phyloP scores from a whole-genome alignment of 2,329 filamentous ascomycete genomes.

The Chrysosporium queenslandicum region DNA sequence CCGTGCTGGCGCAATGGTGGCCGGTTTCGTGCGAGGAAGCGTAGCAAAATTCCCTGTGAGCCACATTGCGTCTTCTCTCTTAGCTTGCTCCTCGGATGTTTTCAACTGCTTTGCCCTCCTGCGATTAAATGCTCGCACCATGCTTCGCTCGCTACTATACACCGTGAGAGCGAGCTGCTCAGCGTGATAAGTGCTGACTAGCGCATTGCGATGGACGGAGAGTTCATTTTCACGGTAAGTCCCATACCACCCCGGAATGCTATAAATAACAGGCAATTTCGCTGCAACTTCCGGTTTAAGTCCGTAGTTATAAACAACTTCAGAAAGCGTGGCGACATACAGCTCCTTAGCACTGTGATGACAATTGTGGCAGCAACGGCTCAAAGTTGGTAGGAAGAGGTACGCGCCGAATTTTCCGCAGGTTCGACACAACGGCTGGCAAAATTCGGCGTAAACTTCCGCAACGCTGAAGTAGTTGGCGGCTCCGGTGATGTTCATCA shows the following conservation, averaged over 20 bases:
- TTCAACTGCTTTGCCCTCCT: background rate
- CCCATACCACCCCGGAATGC: background rate
- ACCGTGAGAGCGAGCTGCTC: background rate
- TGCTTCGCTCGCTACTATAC: background rate
- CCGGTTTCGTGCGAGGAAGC: background rate
- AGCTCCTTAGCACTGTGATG: background rate
- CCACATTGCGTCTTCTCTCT: background rate
- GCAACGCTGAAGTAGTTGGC: background rate
- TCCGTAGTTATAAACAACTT: background rate
- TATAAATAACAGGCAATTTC: background rate
- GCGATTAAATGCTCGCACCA: background rate
- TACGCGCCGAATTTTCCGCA: background rate
- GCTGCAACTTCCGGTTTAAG: background rate
- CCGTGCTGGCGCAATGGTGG: background rate
- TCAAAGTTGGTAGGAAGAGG: background rate
- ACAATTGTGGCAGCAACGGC: constrained; percentile 2
- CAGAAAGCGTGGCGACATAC: background rate
- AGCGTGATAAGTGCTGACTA: background rate
- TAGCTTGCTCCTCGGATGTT: too few relatives aligned
- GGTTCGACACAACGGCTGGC: background rate
- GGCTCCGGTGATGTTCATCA: background rate
- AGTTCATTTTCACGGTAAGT: background rate
- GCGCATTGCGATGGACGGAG: background rate
- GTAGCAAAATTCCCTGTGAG: background rate
- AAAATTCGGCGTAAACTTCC: background rate